Conservation (phyloP, 176 grass and related monocot genomes). For the Musa acuminata region DNA sequence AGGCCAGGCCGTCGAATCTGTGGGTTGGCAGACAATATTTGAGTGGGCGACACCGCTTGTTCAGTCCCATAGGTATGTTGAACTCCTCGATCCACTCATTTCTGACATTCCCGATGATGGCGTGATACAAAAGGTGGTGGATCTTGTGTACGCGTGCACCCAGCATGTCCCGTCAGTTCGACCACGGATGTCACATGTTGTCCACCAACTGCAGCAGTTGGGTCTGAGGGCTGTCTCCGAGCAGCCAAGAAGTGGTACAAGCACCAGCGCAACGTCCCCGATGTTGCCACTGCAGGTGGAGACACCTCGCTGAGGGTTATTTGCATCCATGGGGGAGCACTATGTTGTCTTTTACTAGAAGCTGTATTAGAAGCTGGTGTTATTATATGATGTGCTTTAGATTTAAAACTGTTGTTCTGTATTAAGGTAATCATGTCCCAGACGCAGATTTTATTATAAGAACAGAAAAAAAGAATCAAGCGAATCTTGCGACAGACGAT, state of each 20-base stretch:
- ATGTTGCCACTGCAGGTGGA: slow-evolving; percentile 87
- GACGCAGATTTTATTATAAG: too few species aligned
- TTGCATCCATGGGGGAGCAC: background rate
- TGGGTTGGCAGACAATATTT: slow-evolving; percentile 89
- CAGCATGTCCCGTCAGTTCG: slow-evolving; percentile 90
- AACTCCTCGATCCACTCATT: slow-evolving; percentile 83
- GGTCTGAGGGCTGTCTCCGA: slow-evolving; percentile 56
- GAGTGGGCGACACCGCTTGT: slow-evolving; percentile 92
- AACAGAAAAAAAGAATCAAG: too few species aligned
- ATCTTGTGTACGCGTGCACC: slow-evolving; percentile 86
- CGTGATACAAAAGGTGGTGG: slow-evolving; percentile 81
- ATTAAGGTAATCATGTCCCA: too few species aligned
- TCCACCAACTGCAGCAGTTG: slow-evolving; percentile 85
- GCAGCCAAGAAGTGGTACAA: slow-evolving; percentile 69
- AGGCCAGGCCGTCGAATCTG: slow-evolving; percentile 67
- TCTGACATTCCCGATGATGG: slow-evolving; percentile 61
- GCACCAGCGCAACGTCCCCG: slow-evolving; percentile 78
- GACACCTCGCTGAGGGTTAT: slow-evolving; percentile 38
- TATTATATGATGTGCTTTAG: background rate
- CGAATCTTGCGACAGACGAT: too few species aligned
- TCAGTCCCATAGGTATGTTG: slow-evolving; percentile 71
- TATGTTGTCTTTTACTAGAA: background rate
- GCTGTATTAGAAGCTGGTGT: background rate
- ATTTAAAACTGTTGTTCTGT: background rate
- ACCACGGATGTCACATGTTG: slow-evolving; percentile 93